phyloP scores from a whole-genome alignment of 2,329 filamentous ascomycete species.

The Anisogramma anomala region DNA sequence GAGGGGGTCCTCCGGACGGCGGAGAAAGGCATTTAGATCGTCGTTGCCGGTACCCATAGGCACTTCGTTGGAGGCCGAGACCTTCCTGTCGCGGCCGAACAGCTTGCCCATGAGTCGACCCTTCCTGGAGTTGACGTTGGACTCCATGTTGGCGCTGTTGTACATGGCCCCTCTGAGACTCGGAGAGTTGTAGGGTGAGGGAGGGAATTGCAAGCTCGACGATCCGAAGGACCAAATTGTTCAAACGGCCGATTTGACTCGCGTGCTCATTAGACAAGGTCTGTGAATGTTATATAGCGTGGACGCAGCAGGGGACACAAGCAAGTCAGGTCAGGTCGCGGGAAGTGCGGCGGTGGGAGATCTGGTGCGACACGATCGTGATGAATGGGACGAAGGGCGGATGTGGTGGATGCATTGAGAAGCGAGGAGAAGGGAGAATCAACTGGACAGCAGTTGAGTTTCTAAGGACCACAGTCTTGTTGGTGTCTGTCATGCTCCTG shows the following conservation, averaged over 20 bases:
- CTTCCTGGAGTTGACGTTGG: constrained; percentile 23
- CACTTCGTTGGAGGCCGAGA: constrained; percentile 28
- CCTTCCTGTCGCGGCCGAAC: constrained; percentile 34
- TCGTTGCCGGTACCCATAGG: constrained; percentile 29
- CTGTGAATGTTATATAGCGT: constrained; percentile 6
- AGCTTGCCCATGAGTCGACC: constrained; percentile 54
- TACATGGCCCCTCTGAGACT: background rate
- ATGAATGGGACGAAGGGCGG: constrained; percentile 6
- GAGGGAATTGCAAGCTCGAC: background rate
- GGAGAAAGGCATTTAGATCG: constrained; percentile 49
- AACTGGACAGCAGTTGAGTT: no score
- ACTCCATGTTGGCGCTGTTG: constrained; percentile 8
- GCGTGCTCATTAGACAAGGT: constrained; percentile 10
- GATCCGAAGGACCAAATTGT: background rate
- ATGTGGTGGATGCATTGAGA: background rate
- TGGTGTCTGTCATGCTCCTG: background rate
- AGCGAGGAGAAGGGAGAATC: background rate
- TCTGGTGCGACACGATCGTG: constrained; percentile 11
- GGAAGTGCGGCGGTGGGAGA: background rate
- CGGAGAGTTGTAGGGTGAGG: background rate
- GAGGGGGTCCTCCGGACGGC: constrained; percentile 39
- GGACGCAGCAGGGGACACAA: background rate
- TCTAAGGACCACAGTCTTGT: no score
- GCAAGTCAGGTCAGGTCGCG: background rate
- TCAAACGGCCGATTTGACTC: constrained; percentile 8